phyloP scores from a whole-genome alignment of 441 rosid species.

The Caryocar brasiliense region DNA sequence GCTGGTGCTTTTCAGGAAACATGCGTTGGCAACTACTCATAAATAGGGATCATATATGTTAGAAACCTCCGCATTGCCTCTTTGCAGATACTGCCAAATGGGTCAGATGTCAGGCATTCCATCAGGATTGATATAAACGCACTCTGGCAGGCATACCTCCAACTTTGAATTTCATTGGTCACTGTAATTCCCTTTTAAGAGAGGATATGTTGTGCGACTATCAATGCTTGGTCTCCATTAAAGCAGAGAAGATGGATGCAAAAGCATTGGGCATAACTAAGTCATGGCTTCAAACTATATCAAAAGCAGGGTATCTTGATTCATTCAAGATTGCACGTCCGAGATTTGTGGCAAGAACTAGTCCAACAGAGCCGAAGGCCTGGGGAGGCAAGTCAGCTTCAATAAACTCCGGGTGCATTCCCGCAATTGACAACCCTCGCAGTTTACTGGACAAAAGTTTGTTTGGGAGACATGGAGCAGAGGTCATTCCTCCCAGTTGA shows the following conservation, averaged over 20 bases:
- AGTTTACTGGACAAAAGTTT: constrained; percentile 65
- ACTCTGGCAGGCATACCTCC: too few species aligned
- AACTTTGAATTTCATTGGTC: too few species aligned
- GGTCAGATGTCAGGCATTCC: too few species aligned
- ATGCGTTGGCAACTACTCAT: too few species aligned
- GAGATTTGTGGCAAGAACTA: constrained; percentile 72
- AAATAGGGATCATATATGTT: too few species aligned
- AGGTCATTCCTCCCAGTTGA: constrained; percentile 63
- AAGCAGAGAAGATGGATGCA: neutral
- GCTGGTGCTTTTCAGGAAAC: too few species aligned
- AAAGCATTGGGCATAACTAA: too few species aligned
- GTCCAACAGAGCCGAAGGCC: constrained; percentile 57
- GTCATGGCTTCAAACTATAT: neutral
- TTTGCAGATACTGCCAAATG: too few species aligned
- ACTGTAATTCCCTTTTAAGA: too few species aligned
- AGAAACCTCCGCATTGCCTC: too few species aligned
- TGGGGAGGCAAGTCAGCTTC: constrained; percentile 53
- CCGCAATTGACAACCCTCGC: constrained; percentile 67
- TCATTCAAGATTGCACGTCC: constrained; percentile 80
- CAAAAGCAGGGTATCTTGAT: constrained; percentile 8
- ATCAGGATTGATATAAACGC: too few species aligned
- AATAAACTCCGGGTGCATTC: constrained; percentile 55
- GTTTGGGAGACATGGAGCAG: constrained; percentile 59
- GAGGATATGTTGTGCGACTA: neutral
- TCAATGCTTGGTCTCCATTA: neutral